These are phyloP conservation scores for Arthroderma sp. DNA, from an alignment of 2,329 filamentous ascomycete species.

Conservation along the genomic window DNA sequence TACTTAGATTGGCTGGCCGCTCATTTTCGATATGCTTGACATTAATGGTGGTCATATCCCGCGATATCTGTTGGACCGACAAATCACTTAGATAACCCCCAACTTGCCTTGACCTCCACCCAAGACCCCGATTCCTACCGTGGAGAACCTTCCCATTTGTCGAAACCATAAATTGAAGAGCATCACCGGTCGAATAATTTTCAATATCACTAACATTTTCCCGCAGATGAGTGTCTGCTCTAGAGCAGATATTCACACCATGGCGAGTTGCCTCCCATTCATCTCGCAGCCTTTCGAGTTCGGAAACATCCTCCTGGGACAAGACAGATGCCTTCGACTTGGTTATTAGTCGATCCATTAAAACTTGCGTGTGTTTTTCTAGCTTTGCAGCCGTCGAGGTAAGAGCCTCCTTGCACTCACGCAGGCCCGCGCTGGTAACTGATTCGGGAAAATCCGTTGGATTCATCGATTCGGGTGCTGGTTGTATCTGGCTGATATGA, in stretches of 20 bases:
- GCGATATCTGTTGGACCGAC: not conserved
- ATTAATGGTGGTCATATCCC: not conserved
- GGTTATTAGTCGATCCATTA: conserved; percentile 19
- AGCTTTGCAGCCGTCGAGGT: conserved; percentile 17
- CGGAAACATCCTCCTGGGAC: conserved; percentile 19
- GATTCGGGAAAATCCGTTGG: conserved; percentile 15
- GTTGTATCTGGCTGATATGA: conserved; percentile 20
- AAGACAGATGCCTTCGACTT: conserved; percentile 18
- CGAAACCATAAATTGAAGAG: conserved; percentile 27
- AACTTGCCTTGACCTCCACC: conserved; percentile 23
- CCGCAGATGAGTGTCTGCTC: conserved; percentile 17
- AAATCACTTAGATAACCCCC: conserved; percentile 15
- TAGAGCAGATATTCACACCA: conserved; percentile 22
- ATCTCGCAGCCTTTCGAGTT: conserved; percentile 22
- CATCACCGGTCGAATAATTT: conserved; percentile 24
- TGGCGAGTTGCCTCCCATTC: conserved; percentile 26
- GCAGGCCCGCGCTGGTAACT: conserved; percentile 21
- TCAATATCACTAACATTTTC: conserved; percentile 23
- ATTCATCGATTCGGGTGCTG: conserved; percentile 10
- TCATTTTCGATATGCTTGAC: not conserved
- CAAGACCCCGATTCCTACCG: conserved; percentile 20
- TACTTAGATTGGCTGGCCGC: too few species aligned
- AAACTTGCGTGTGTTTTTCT: conserved; percentile 20
- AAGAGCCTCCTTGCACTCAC: conserved; percentile 25
- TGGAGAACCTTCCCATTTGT: conserved; percentile 22